Conservation (phyloP, 441 rosid genomes). For the Isatis lusitanica region DNA sequence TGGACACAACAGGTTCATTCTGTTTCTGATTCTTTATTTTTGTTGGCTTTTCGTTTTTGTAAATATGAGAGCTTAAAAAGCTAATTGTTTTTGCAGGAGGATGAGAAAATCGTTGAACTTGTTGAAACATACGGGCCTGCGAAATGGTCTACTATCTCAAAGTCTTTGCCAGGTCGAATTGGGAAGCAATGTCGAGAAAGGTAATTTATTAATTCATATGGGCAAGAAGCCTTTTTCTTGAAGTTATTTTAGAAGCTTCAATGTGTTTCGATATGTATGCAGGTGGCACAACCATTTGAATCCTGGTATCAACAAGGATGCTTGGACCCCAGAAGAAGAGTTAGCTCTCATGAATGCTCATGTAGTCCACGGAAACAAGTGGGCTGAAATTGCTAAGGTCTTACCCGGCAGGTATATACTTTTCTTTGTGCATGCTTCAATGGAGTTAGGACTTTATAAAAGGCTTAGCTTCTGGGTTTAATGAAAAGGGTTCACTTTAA, state of each 20-base stretch:
- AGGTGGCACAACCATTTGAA: slow-evolving; percentile 99
- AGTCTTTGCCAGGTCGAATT: slow-evolving; percentile 91
- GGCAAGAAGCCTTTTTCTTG: neutral
- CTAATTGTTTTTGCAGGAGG: slow-evolving; percentile 61
- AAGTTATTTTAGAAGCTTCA: slow-evolving; percentile 7
- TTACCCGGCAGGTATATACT: slow-evolving; percentile 86
- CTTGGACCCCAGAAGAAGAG: slow-evolving; percentile 96
- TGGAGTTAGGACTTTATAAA: slow-evolving; percentile 2
- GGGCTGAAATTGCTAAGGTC: slow-evolving; percentile 98
- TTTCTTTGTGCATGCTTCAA: neutral
- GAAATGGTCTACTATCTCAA: slow-evolving; percentile 93
- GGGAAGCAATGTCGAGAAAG: slow-evolving; percentile 99
- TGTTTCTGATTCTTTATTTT: neutral
- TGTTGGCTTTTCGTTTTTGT: slow-evolving; percentile 19
- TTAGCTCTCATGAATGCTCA: slow-evolving; percentile 83
- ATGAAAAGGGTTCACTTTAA: slow-evolving; percentile 15
- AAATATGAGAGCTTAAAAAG: slow-evolving; percentile 4
- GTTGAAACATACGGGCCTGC: slow-evolving; percentile 82
- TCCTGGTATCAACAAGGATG: slow-evolving; percentile 94
- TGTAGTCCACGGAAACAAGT: slow-evolving; percentile 73
- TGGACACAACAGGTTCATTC: slow-evolving; percentile 90
- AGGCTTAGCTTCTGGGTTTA: slow-evolving; percentile 1
- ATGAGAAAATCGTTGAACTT: slow-evolving; percentile 77
- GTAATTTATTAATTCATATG: slow-evolving; percentile 39
- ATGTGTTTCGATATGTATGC: slow-evolving; percentile 27